A percentile compares a stretch with the other conserved stretches of the same genome.
phyloP scores from a whole-genome alignment of 352 stramenopile species.

The Pythium rhizo-oryzae region DNA sequence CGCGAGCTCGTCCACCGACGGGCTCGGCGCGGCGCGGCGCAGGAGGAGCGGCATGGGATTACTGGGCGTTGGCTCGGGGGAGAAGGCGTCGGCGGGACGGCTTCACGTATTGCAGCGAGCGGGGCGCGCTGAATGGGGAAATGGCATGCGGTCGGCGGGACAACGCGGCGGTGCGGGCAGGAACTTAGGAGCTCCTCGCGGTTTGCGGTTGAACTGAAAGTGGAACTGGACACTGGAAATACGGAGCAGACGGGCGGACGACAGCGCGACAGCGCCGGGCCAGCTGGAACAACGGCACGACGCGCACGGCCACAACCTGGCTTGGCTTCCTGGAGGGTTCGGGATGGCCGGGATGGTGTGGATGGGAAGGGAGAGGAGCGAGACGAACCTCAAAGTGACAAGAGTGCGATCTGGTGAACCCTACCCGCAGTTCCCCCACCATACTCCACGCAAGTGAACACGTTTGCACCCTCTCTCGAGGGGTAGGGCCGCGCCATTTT shows the following conservation, averaged over 20 bases:
- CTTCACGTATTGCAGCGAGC: constrained; percentile 12
- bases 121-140: constrained; percentile 23
- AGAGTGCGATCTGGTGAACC: neutral
- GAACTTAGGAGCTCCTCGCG: constrained; percentile 8
- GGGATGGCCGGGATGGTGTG: neutral
- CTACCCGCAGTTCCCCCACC: neutral
- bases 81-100: neutral
- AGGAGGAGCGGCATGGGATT: constrained; percentile 76
- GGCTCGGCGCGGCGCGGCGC: constrained; percentile 63
- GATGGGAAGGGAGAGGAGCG: neutral
- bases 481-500: neutral
- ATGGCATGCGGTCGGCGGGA: neutral
- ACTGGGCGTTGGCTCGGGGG: neutral
- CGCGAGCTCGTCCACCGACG: constrained; percentile 73
- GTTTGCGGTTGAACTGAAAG: constrained; percentile 14
- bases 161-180: neutral
- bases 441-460: neutral
- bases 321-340: neutral
- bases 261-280: constrained; percentile 5
- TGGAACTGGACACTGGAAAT: constrained; percentile 27
- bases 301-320: constrained; percentile 5
- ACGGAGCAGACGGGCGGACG: constrained; percentile 24
- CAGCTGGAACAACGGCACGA: constrained; percentile 6
- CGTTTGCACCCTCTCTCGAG: neutral
- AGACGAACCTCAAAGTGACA: neutral